Evolutionary conservation across 164 flowering plant species (phyloP).

Genomic region (Annona cherimola): DNA sequence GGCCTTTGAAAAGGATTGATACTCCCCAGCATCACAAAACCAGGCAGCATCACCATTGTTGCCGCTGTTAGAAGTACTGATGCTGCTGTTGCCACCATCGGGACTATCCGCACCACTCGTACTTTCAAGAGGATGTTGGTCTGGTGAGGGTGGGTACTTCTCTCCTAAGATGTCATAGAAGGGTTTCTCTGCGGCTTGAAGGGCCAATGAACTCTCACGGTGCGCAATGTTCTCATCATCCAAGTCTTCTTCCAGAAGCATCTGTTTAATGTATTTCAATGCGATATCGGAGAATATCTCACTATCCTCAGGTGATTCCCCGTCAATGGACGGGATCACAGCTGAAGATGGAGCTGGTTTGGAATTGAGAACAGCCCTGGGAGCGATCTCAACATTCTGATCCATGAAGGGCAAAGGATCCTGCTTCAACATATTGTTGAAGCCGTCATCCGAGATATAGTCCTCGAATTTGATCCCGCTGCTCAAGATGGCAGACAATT

Average conservation of each 20-base stretch:
- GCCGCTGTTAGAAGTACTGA: conserved; percentile 9
- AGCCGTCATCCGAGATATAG: conserved; percentile 13
- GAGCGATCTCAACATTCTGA: conserved; percentile 19
- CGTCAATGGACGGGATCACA: conserved; percentile 25
- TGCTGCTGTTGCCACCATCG: neutral
- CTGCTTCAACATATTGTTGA: neutral
- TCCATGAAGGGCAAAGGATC: conserved; percentile 12
- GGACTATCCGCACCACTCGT: conserved; percentile 23
- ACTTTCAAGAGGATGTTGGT: conserved; percentile 19
- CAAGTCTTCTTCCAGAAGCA: conserved; percentile 92
- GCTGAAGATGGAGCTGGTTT: conserved; percentile 7
- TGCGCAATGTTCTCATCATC: conserved; percentile 69
- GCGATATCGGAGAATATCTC: conserved; percentile 66
- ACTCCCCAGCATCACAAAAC: conserved; percentile 16
- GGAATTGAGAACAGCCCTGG: conserved; percentile 5
- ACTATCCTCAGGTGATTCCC: conserved; percentile 24
- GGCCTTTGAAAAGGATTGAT: conserved; percentile 6
- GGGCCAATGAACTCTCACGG: conserved; percentile 62
- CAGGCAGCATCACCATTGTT: conserved; percentile 16
- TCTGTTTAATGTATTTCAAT: conserved; percentile 63
- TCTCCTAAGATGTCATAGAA: conserved; percentile 74
- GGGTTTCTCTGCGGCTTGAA: conserved; percentile 75
- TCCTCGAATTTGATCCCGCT: conserved; percentile 13
- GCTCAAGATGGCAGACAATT: conserved; percentile 18
- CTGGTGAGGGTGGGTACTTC: conserved; percentile 69